These are phyloP conservation scores for Plasmopara halstedii DNA, from an alignment of 352 stramenopile genomes.

Conservation along the genomic window DNA sequence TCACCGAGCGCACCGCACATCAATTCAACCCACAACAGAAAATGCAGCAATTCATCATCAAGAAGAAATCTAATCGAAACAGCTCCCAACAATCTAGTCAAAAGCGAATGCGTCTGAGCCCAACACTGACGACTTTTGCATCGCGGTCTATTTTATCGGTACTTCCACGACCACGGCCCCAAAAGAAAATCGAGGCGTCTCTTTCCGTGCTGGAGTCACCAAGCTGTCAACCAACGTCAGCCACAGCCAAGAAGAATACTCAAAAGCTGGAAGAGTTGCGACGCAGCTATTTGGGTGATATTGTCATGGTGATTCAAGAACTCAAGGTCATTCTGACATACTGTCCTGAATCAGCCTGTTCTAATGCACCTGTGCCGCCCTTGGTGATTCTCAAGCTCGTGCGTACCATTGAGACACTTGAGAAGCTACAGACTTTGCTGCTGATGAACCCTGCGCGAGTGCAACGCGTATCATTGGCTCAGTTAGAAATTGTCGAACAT, in stretches of 20 bases:
- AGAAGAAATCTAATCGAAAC: constrained; percentile 5
- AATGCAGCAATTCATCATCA: constrained; percentile 10
- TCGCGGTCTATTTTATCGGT: neutral
- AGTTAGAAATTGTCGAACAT: constrained; percentile 25
- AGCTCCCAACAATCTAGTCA: constrained; percentile 1
- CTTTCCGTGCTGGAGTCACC: neutral
- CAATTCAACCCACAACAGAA: neutral
- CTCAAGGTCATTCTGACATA: constrained; percentile 24
- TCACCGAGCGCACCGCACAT: neutral
- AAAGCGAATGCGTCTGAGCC: constrained; percentile 22
- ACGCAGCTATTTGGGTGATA: constrained; percentile 18
- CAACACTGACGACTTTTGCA: constrained; percentile 6
- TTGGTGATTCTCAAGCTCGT: constrained; percentile 26
- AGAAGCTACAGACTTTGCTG: constrained; percentile 24
- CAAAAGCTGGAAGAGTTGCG: constrained; percentile 22
- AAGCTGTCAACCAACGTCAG: neutral
- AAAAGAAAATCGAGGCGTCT: constrained; percentile 1
- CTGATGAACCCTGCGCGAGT: constrained; percentile 19
- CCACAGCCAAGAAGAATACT: constrained; percentile 1
- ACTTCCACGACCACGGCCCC: constrained; percentile 13
- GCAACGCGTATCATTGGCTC: constrained; percentile 16
- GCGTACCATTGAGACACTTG: constrained; percentile 29
- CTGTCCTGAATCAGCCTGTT: constrained; percentile 14
- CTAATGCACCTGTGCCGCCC: constrained; percentile 7
- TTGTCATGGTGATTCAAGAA: constrained; percentile 27